These are phyloP conservation scores for Phellopilus nigrolimitatus DNA, from an alignment of 1,284 basidiomycete genomes.

Conservation along the genomic window DNA sequence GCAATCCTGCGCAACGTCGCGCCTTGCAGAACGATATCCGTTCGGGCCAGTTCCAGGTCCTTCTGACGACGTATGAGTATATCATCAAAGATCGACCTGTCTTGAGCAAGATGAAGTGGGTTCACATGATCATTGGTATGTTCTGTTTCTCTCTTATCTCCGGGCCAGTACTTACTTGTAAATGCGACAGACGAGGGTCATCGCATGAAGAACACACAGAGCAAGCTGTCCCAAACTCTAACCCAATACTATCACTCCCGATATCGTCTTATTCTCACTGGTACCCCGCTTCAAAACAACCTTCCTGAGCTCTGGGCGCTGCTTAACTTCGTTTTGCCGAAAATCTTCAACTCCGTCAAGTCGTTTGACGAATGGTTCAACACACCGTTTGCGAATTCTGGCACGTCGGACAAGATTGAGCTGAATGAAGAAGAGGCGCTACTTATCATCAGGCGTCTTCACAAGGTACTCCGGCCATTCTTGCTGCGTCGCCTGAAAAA, in stretches of 20 bases:
- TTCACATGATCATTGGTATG: constrained; percentile 95
- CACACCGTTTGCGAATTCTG: constrained; percentile 97
- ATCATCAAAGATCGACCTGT: constrained; percentile 96
- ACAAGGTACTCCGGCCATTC: constrained; percentile 98
- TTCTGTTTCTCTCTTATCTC: constrained; percentile 16
- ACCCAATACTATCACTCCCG: constrained; percentile 91
- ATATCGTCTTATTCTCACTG: constrained; percentile 94
- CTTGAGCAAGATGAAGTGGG: constrained; percentile 92
- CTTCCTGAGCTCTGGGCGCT: constrained; percentile 97
- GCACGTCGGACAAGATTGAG: constrained; percentile 95
- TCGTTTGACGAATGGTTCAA: constrained; percentile 99
- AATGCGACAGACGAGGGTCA: constrained; percentile 84
- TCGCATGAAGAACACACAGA: constrained; percentile 99
- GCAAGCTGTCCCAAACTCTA: constrained; percentile 90
- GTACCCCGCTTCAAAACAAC: constrained; percentile 98
- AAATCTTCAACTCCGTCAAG: constrained; percentile 99
- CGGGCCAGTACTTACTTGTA: constrained; percentile 11
- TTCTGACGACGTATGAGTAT: constrained; percentile 98
- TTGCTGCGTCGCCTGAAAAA: constrained; percentile 95
- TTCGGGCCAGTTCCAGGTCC: constrained; percentile 86
- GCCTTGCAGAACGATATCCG: constrained; percentile 72
- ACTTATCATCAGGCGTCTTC: constrained; percentile 95
- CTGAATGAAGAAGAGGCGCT: constrained; percentile 99
- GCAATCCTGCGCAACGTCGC: constrained; percentile 80
- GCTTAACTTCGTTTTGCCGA: constrained; percentile 97